These are phyloP conservation scores for Termitomyces titanicus DNA, from an alignment of 768 basidiomycete genomes.

Conservation along the genomic window DNA sequence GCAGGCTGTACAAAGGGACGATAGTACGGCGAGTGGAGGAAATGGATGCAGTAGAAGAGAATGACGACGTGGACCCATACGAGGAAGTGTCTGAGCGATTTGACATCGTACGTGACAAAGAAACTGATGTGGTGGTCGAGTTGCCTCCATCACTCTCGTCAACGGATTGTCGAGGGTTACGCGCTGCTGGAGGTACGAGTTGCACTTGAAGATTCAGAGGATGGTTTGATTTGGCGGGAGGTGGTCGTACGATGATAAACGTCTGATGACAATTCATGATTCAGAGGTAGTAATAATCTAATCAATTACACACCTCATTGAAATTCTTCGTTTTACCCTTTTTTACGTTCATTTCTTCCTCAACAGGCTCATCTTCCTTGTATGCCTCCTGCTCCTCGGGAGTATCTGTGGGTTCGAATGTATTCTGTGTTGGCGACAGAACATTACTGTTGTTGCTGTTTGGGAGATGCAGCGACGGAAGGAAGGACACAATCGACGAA, in stretches of 20 bases:
- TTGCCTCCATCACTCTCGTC: constrained; percentile 28
- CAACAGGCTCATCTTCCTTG: constrained; percentile 13
- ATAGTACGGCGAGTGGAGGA: constrained; percentile 66
- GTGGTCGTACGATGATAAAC: constrained; percentile 10
- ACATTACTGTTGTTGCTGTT: constrained; percentile 7
- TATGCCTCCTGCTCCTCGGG: constrained; percentile 19
- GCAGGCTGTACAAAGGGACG: constrained; percentile 83
- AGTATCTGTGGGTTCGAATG: constrained; percentile 11
- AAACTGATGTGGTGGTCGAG: constrained; percentile 17
- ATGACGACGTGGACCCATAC: constrained; percentile 37
- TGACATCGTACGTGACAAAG: constrained; percentile 49
- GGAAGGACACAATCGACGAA: constrained; percentile 17
- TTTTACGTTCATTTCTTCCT: constrained; percentile 28
- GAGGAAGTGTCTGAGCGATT: constrained; percentile 50
- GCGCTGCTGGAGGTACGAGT: constrained; percentile 49
- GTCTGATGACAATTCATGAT: constrained; percentile 5
- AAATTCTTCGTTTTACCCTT: constrained; percentile 42
- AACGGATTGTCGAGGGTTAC: constrained; percentile 42
- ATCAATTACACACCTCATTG: constrained; percentile 40
- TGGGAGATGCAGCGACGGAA: constrained; percentile 16
- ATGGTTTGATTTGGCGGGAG: constrained; percentile 9
- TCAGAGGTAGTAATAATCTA: constrained; percentile 3
- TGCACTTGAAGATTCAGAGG: constrained; percentile 15
- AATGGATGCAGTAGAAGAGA: constrained; percentile 34
- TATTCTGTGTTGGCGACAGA: background rate